These are phyloP conservation scores for Phialophora verrucosa DNA, from an alignment of 2,329 filamentous ascomycete species.

Conservation along the genomic window DNA sequence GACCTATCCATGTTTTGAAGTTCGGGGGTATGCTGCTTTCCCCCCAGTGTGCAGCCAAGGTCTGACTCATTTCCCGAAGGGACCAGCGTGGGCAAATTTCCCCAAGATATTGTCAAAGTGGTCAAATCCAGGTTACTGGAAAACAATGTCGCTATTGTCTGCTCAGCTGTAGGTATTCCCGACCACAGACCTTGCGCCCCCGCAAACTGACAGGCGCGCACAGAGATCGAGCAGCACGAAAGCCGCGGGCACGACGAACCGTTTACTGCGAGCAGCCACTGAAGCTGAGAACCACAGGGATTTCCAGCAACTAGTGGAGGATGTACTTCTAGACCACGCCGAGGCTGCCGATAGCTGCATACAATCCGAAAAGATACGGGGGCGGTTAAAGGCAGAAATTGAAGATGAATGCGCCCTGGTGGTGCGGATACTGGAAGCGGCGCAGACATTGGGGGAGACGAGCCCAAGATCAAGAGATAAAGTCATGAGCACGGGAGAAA, in stretches of 20 bases:
- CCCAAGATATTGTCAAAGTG: slow-evolving; percentile 75
- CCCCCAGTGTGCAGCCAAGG: background rate
- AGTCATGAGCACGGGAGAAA: slow-evolving; percentile 94
- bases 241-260: slow-evolving; percentile 90
- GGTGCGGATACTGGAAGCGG: slow-evolving; percentile 72
- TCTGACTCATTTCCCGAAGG: slow-evolving; percentile 58
- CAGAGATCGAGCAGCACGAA: slow-evolving; percentile 88
- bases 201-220: background rate
- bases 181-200: background rate
- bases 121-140: slow-evolving; percentile 68
- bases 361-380: slow-evolving; percentile 61
- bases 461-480: slow-evolving; percentile 81
- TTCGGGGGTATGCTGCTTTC: slow-evolving; percentile 32
- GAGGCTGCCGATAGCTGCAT: slow-evolving; percentile 71
- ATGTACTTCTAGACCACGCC: slow-evolving; percentile 83
- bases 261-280: slow-evolving; percentile 55
- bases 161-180: slow-evolving; percentile 67
- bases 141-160: slow-evolving; percentile 87
- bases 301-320: slow-evolving; percentile 76
- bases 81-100: slow-evolving; percentile 94
- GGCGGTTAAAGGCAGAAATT: slow-evolving; percentile 69
- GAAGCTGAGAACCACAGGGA: slow-evolving; percentile 58
- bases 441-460: slow-evolving; percentile 69
- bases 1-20: slow-evolving; percentile 34
- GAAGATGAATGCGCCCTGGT: slow-evolving; percentile 80